phyloP scores from a whole-genome alignment of 2,329 filamentous ascomycete species.

The Dendryphion nanum region DNA sequence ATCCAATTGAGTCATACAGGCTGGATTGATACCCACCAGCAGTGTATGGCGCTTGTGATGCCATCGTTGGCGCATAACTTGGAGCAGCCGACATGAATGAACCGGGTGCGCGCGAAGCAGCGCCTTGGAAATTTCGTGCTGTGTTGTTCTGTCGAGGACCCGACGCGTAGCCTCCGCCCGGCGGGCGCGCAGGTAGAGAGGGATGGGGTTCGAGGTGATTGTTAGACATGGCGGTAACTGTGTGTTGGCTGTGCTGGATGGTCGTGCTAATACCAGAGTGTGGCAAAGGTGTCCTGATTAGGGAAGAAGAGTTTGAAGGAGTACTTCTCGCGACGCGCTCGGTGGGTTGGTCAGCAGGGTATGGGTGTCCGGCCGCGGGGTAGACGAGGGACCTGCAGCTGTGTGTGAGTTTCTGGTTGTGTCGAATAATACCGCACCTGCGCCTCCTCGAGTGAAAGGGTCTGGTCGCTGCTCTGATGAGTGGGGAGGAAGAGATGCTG shows the following conservation, averaged over 20 bases:
- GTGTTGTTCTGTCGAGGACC: constrained; percentile 51
- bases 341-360: no score
- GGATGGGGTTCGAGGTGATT: constrained; percentile 43
- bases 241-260: no score
- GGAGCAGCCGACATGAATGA: constrained; percentile 26
- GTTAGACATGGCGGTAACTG: constrained; percentile 6
- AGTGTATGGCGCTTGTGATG: constrained; percentile 43
- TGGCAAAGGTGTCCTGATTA: neutral
- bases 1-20: constrained; percentile 46
- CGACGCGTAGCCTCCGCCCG: constrained; percentile 56
- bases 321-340: neutral
- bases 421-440: constrained; percentile 9
- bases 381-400: no score
- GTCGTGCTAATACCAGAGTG: no score
- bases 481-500: constrained; percentile 7
- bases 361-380: no score
- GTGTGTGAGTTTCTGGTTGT: neutral
- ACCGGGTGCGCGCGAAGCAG: constrained; percentile 30
- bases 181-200: constrained; percentile 77
- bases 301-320: neutral
- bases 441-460: constrained; percentile 1
- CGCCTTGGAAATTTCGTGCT: constrained; percentile 30
- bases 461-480: no score
- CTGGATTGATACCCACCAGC: constrained; percentile 39
- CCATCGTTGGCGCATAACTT: constrained; percentile 33